A percentile compares a stretch with the other conserved stretches of the same genome.
Evolutionary conservation across 73 alveolate genomes (phyloP).

Genomic region (Paramecium bursaria): DNA sequence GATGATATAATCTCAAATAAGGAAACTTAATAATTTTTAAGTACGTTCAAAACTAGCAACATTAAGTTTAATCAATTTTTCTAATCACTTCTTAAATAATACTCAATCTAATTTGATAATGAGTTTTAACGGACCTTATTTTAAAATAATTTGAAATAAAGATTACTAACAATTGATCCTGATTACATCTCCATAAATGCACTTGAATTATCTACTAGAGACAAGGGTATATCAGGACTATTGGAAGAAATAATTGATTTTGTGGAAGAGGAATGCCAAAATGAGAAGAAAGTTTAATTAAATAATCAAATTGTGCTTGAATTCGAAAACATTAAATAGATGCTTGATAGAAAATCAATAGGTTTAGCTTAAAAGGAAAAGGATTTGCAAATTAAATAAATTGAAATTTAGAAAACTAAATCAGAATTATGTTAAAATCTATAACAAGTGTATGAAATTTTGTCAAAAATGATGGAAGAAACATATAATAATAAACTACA

Average conservation of each 20-base stretch:
- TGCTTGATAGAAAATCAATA: constrained; percentile 24
- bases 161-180: constrained; percentile 11
- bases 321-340: constrained; percentile 24
- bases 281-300: background rate
- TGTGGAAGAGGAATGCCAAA: background rate
- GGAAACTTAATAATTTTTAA: constrained; percentile 4
- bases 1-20: constrained; percentile 21
- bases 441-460: background rate
- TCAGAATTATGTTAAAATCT: background rate
- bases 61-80: background rate
- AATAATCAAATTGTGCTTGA: constrained; percentile 21
- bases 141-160: background rate
- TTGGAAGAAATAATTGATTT: constrained; percentile 21
- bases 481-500: background rate
- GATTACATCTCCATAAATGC: constrained; percentile 28
- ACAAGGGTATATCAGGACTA: background rate
- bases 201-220: constrained; percentile 39
- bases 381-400: background rate
- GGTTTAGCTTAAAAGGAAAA: background rate
- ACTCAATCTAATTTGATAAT: constrained; percentile 41
- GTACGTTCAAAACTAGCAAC: background rate
- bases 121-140: background rate
- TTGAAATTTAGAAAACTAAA: background rate
- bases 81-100: background rate
- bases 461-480: constrained; percentile 41